These are phyloP conservation scores for Russula emetica DNA, from an alignment of 768 basidiomycete genomes.

Conservation along the genomic window DNA sequence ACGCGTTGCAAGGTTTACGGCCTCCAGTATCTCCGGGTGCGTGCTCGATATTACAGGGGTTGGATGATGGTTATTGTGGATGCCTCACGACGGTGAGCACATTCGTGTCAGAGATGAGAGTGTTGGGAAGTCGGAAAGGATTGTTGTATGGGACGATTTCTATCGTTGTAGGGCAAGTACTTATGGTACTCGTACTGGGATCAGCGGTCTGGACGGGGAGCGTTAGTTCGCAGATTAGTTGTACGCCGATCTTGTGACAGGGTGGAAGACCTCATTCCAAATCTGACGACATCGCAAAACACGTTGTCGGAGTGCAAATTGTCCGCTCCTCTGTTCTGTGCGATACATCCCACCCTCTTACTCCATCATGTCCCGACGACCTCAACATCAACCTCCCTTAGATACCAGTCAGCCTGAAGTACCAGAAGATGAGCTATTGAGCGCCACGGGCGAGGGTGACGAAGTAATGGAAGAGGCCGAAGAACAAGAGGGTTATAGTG, in stretches of 20 bases:
- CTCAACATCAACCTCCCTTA: slow-evolving; percentile 31
- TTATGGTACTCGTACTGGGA: slow-evolving; percentile 71
- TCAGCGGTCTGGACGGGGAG: slow-evolving; percentile 52
- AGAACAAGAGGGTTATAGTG: slow-evolving; percentile 75
- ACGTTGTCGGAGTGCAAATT: slow-evolving; percentile 26
- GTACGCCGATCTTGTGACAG: slow-evolving; percentile 39
- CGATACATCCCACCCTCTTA: not conserved
- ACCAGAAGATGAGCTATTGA: slow-evolving; percentile 60
- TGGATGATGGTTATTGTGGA: slow-evolving; percentile 91
- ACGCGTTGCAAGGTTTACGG: slow-evolving; percentile 59
- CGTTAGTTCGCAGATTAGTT: slow-evolving; percentile 46
- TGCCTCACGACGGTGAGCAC: slow-evolving; percentile 94
- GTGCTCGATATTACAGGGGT: slow-evolving; percentile 74
- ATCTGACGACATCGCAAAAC: slow-evolving; percentile 9
- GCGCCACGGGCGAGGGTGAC: slow-evolving; percentile 59
- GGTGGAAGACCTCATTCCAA: not conserved
- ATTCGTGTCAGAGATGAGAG: slow-evolving; percentile 74
- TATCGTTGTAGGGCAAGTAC: slow-evolving; percentile 52
- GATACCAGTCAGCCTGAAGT: slow-evolving; percentile 50
- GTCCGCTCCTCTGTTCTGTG: not conserved
- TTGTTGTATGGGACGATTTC: slow-evolving; percentile 51
- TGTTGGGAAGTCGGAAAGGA: slow-evolving; percentile 52
- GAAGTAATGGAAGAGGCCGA: slow-evolving; percentile 72
- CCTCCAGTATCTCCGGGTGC: slow-evolving; percentile 45
- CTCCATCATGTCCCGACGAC: slow-evolving; percentile 38